Percentiles rank a stretch among this genome's conserved stretches.
phyloP scores from a whole-genome alignment of 306 rosid species.

The Oemleria cerasiformis region DNA sequence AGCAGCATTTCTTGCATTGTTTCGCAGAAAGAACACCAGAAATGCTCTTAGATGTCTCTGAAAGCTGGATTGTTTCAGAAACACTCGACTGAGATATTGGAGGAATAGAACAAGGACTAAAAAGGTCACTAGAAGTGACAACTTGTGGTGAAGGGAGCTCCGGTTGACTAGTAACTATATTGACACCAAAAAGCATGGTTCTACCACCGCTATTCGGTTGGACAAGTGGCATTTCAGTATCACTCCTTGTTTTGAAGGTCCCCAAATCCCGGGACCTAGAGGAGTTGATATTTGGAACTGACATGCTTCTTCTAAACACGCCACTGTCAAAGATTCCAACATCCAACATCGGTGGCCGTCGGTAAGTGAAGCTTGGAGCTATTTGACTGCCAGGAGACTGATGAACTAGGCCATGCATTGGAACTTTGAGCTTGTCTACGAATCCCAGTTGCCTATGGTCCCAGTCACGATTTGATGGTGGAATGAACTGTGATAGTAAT shows the following conservation, averaged over 20 bases:
- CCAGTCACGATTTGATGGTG: conserved; percentile 20
- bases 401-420: conserved; percentile 21
- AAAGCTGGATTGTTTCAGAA: conserved; percentile 27
- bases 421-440: conserved; percentile 28
- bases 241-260: conserved; percentile 31
- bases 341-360: conserved; percentile 4
- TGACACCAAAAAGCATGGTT: conserved; percentile 53
- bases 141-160: conserved; percentile 80
- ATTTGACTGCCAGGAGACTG: conserved; percentile 23
- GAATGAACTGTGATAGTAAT: conserved; percentile 7
- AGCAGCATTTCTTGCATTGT: conserved; percentile 40
- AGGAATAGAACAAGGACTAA: conserved; percentile 35
- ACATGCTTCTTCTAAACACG: conserved; percentile 26
- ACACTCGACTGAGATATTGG: conserved; percentile 46
- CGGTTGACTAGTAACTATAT: conserved; percentile 30
- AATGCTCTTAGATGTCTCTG: conserved; percentile 31
- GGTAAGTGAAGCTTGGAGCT: conserved; percentile 27
- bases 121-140: conserved; percentile 31
- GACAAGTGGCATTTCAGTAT: conserved; percentile 33
- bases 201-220: conserved; percentile 20
- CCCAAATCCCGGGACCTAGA: conserved; percentile 37
- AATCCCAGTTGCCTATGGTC: conserved; percentile 12
- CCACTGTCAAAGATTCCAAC: conserved; percentile 13
- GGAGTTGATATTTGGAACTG: conserved; percentile 36
- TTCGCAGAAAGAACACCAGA: conserved; percentile 31